Percentiles rank a stretch among this genome's conserved stretches.
These are phyloP conservation scores for Tarenaya hassleriana DNA, from an alignment of 345 rosid genomes.

Conservation along the genomic window DNA sequence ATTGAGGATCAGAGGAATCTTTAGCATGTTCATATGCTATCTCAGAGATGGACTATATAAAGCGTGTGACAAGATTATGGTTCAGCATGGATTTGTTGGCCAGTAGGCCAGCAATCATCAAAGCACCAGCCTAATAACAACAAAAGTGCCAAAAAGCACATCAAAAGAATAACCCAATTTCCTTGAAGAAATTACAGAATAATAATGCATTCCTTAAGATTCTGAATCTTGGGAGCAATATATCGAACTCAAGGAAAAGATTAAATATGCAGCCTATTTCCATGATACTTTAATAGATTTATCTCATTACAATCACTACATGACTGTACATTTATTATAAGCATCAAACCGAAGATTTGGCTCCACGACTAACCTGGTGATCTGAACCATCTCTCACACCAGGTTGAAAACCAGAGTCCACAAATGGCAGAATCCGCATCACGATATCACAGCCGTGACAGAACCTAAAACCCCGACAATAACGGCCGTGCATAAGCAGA, in stretches of 20 bases:
- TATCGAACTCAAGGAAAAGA: not conserved
- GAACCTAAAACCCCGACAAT: slow-evolving; percentile 69
- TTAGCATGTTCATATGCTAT: slow-evolving; percentile 54
- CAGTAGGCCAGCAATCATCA: slow-evolving; percentile 75
- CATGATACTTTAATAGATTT: not conserved
- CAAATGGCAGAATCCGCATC: slow-evolving; percentile 74
- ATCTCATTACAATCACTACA: not conserved
- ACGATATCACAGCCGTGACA: slow-evolving; percentile 48
- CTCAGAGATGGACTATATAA: slow-evolving; percentile 63
- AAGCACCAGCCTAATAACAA: slow-evolving; percentile 69
- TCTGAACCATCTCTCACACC: slow-evolving; percentile 51
- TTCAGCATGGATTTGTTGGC: slow-evolving; percentile 60
- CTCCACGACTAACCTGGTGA: slow-evolving; percentile 56
- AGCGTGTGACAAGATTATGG: slow-evolving; percentile 64
- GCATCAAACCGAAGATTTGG: not conserved
- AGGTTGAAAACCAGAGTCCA: slow-evolving; percentile 60
- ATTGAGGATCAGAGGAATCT: slow-evolving; percentile 56
- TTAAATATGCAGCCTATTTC: not conserved
- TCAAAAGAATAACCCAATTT: slow-evolving; percentile 5
- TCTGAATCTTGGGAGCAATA: not conserved
- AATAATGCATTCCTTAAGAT: not conserved
- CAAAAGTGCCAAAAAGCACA: slow-evolving; percentile 1
- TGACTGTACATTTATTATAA: too few species aligned
- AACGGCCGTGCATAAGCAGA: slow-evolving; percentile 80
- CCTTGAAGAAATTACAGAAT: too few species aligned